Evolutionary conservation across 129 eudicot species (phyloP), one percentile per base, ranked within the genome.

Genomic region (Solidago caesia): DNA sequence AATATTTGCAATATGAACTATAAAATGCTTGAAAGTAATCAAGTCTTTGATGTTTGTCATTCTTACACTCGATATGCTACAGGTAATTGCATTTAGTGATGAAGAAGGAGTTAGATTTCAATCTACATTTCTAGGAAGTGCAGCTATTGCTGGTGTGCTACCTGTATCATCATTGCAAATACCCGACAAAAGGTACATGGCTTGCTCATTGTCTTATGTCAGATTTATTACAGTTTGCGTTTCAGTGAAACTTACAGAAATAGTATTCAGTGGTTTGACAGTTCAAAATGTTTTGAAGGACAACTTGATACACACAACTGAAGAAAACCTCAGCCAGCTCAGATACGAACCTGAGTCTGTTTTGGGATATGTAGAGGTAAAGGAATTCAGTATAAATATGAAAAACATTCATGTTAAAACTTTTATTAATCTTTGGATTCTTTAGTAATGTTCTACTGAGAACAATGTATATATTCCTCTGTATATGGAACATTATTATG

Each of bases 71-170:
- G 25, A 66, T 9, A 71, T 25, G 13, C 51, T 64, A 44, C 81
- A 94, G 99, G 89, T 94, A 64, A 88, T 94, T 79, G 99, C 99
- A 25, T 94, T 94, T 72, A 88, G 99, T 71, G 99, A 94, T 48
- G 99, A 94, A 78, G 99, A 94, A 85, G 99, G 99, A 80, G 96
- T 91, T 64, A 81, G 97, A 74, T 94, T 94, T 59, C 99, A 94
- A 62, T 86, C 99, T 26, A 91, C 99, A 47, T 94, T 94, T 83
- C 81, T 94, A 76, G 99, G 99, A 72, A 94, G 99, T 85, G 99
- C 91, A 79, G 99, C 96, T 58, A 86, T 94, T 82, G 96, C 99
- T 76, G 99, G 99, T 75, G 86, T 86, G 62, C 80, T 91, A 73
- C 96, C 96, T 45, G 82, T 67, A 80, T 83, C 99, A 60, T 72